Conservation (phyloP, 176 grass and related monocot species). For the Carex parvula region DNA sequence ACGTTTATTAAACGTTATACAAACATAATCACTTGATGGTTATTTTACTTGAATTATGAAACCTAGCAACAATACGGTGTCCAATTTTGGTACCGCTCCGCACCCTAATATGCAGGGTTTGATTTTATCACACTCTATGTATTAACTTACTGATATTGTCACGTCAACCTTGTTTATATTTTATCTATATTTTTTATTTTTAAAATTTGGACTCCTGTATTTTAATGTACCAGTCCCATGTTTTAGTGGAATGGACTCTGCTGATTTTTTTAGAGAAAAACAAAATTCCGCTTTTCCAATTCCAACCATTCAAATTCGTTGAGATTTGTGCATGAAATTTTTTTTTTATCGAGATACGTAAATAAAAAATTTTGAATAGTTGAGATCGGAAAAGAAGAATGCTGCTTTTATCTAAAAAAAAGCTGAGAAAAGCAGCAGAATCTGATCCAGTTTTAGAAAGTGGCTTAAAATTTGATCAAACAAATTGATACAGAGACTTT, state of each 20-base stretch:
- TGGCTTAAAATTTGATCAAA: background rate
- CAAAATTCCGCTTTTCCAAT: no score
- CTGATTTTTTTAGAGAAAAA: no score
- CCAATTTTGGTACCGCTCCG: background rate
- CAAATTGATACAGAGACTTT: background rate
- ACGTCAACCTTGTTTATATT: background rate
- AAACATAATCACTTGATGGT: background rate
- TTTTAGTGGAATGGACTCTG: no score
- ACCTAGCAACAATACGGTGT: background rate
- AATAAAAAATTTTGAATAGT: no score
- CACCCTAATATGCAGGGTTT: background rate
- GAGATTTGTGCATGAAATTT: no score
- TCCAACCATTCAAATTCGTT: no score
- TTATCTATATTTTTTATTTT: background rate
- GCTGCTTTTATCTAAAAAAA: no score
- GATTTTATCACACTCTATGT: background rate
- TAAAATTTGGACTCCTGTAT: background rate
- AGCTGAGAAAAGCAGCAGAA: no score
- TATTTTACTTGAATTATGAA: background rate
- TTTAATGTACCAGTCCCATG: background rate
- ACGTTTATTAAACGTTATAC: background rate
- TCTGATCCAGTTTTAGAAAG: background rate
- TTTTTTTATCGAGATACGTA: no score
- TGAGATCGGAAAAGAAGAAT: no score
- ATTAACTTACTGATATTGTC: background rate